Conservation (phyloP, 345 rosid species). For the Nephelium lappaceum region DNA sequence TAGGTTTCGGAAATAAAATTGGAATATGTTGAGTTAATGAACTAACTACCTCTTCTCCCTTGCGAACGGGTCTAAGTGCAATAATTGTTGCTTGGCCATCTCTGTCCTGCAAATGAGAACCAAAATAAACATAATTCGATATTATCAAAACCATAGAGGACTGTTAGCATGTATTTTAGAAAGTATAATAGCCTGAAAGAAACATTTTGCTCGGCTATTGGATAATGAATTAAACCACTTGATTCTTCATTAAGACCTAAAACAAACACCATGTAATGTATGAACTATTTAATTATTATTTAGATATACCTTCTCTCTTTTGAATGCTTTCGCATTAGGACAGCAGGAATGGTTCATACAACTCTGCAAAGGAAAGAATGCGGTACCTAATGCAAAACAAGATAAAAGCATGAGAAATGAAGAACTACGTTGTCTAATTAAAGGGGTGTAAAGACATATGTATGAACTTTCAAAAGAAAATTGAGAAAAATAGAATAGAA, state of each 20-base stretch:
- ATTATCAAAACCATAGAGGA: conserved; percentile 5
- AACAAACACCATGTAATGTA: not conserved
- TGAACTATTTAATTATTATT: not conserved
- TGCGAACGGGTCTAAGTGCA: conserved; percentile 52
- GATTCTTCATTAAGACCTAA: not conserved
- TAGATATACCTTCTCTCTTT: conserved; percentile 77
- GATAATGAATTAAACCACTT: not conserved
- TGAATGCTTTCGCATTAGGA: conserved; percentile 93
- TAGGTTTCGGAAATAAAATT: not conserved
- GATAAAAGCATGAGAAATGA: not conserved
- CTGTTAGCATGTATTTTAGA: not conserved
- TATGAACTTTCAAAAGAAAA: not conserved
- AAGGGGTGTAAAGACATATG: not conserved
- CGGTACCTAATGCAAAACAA: conserved; percentile 60
- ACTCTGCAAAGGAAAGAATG: conserved; percentile 91
- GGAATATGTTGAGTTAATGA: not conserved
- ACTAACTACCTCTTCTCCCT: conserved; percentile 93
- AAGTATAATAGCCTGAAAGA: not conserved
- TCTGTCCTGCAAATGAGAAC: conserved; percentile 57
- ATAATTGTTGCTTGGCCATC: conserved; percentile 87
- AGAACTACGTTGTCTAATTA: not conserved
- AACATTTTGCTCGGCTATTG: not conserved
- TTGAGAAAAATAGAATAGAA: not conserved
- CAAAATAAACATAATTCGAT: not conserved
- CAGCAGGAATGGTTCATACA: conserved; percentile 93